Percentiles rank a stretch among this genome's conserved stretches.
Evolutionary conservation across 164 flowering plant species (phyloP).

Genomic region (Cinnamomum micranthum): DNA sequence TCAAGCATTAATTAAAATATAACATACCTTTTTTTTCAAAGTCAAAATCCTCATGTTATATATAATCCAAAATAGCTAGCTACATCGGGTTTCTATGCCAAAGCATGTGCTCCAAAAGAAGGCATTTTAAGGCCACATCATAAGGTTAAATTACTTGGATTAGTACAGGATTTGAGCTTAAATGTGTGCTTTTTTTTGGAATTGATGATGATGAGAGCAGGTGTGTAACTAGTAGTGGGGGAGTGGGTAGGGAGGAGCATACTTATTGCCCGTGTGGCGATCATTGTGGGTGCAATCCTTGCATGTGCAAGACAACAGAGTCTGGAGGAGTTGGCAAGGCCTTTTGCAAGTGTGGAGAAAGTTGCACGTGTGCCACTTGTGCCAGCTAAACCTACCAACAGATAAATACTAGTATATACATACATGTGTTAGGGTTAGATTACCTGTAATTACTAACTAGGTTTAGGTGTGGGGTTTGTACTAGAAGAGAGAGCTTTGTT

Average conservation of each 20-base stretch:
- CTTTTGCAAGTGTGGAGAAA: conserved; percentile 8
- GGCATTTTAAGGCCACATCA: too few relatives aligned
- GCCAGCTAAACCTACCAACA: neutral
- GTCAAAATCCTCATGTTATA: too few relatives aligned
- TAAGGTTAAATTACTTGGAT: too few relatives aligned
- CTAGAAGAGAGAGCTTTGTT: too few relatives aligned
- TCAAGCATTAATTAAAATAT: too few relatives aligned
- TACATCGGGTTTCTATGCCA: too few relatives aligned
- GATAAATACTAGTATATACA: neutral
- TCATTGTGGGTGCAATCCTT: conserved; percentile 64
- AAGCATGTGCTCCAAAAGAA: too few relatives aligned
- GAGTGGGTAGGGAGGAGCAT: conserved; percentile 24
- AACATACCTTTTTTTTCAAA: too few relatives aligned
- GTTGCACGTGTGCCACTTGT: conserved; percentile 8
- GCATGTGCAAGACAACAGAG: conserved; percentile 16
- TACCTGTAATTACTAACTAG: neutral
- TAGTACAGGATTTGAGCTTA: too few relatives aligned
- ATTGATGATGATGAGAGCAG: conserved; percentile 1
- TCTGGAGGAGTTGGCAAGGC: neutral
- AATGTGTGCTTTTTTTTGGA: neutral
- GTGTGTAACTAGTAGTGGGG: neutral
- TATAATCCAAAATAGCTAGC: too few relatives aligned
- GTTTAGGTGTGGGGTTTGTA: too few relatives aligned
- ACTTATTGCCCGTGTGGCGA: conserved; percentile 46
- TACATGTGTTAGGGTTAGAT: neutral